phyloP scores from a whole-genome alignment of 331 rosid genomes.

The Malus hybrid region DNA sequence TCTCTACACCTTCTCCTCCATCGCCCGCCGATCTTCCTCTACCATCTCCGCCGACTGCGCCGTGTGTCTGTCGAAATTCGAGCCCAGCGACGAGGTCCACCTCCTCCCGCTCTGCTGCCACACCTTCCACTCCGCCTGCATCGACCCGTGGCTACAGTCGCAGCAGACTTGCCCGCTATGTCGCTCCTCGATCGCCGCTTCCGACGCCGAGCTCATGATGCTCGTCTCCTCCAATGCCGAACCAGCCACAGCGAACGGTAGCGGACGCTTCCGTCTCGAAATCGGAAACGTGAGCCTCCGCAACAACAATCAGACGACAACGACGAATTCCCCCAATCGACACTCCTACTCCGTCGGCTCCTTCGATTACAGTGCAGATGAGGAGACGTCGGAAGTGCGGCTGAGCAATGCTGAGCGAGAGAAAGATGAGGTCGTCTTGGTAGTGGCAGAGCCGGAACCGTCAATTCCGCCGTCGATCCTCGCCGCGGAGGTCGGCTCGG shows the following conservation, averaged over 20 bases:
- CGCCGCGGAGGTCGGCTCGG: slow-evolving; percentile 44
- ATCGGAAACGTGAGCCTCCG: slow-evolving; percentile 30
- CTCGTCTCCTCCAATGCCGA: neutral
- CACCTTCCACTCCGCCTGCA: slow-evolving; percentile 36
- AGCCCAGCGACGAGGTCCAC: slow-evolving; percentile 30
- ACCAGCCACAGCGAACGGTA: neutral
- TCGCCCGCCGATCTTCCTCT: slow-evolving; percentile 44
- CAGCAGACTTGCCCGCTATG: slow-evolving; percentile 39
- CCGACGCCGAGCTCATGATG: slow-evolving; percentile 18
- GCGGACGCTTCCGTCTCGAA: slow-evolving; percentile 19
- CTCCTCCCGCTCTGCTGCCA: slow-evolving; percentile 40
- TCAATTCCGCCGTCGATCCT: slow-evolving; percentile 11
- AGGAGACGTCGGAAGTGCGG: slow-evolving; percentile 45
- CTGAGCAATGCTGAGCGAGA: slow-evolving; percentile 27
- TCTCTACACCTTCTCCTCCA: slow-evolving; percentile 55
- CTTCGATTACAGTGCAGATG: slow-evolving; percentile 58
- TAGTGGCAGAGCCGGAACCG: neutral
- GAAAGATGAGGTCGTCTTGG: slow-evolving; percentile 33
- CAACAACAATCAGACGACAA: slow-evolving; percentile 3
- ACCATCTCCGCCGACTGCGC: slow-evolving; percentile 60
- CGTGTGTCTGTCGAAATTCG: slow-evolving; percentile 36
- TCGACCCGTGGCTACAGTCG: slow-evolving; percentile 37
- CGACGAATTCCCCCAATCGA: neutral
- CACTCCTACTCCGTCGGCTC: slow-evolving; percentile 54
- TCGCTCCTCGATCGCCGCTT: slow-evolving; percentile 23